A percentile compares a stretch with the other conserved stretches of the same genome.
These are phyloP conservation scores for Hypoxylon sp. DNA, from an alignment of 2,329 filamentous ascomycete species.

Conservation along the genomic window DNA sequence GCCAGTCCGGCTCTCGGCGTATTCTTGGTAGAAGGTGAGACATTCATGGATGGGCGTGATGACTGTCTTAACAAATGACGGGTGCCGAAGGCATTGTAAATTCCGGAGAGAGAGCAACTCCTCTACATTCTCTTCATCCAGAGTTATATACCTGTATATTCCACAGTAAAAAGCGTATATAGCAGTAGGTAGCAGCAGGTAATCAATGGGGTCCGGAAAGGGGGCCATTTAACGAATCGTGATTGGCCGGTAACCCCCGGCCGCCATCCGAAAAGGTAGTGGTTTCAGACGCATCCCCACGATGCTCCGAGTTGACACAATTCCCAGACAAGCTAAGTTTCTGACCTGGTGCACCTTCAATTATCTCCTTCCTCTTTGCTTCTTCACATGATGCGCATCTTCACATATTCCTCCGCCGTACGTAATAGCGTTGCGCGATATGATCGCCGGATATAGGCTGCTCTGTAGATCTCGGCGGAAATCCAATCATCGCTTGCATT, in stretches of 20 bases:
- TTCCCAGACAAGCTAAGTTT: conserved; percentile 39
- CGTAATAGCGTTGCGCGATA: conserved; percentile 22
- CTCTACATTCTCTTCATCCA: too few species aligned
- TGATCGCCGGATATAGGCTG: conserved; percentile 32
- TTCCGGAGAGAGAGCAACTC: too few species aligned
- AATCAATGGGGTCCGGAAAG: conserved; percentile 6
- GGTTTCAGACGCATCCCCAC: conserved; percentile 35
- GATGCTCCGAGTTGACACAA: conserved; percentile 29
- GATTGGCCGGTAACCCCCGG: conserved; percentile 17
- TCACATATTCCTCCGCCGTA: conserved; percentile 5
- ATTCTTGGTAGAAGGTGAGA: too few species aligned
- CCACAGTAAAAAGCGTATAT: too few species aligned
- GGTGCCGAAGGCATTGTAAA: too few species aligned
- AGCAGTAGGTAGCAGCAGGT: background rate
- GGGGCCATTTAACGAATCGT: conserved; percentile 3
- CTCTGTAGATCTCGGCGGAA: conserved; percentile 28
- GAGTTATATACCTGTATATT: too few species aligned
- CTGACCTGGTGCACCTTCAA: conserved; percentile 2
- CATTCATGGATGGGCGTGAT: too few species aligned
- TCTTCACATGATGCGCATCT: conserved; percentile 21
- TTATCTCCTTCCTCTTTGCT: conserved; percentile 27
- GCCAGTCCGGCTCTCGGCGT: too few species aligned
- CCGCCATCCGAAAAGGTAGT: conserved; percentile 1
- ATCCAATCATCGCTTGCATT: conserved; percentile 39
- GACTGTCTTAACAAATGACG: too few species aligned